Evolutionary conservation across 192 early-diverging fungal species (phyloP).

Genomic region (Haplosporangium gracile): DNA sequence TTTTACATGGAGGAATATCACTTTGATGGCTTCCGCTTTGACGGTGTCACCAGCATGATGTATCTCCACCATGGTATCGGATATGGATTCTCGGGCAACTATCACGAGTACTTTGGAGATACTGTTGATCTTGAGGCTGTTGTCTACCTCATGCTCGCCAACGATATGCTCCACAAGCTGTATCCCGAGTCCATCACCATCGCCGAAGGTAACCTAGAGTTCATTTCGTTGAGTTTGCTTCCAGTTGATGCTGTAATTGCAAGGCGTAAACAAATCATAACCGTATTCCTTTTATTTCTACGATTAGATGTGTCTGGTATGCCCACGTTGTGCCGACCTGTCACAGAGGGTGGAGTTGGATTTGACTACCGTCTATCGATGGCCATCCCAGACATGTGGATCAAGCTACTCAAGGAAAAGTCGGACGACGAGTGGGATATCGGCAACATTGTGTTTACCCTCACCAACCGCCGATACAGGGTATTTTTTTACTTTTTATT

Average conservation of each 20-base stretch:
- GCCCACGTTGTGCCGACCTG: constrained; percentile 93
- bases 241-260: not conserved
- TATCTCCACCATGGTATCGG: constrained; percentile 97
- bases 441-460: constrained; percentile 84
- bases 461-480: constrained; percentile 92
- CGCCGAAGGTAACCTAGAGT: constrained; percentile 79
- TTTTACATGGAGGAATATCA: constrained; percentile 93
- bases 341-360: constrained; percentile 91
- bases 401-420: constrained; percentile 95
- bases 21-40: constrained; percentile 99
- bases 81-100: constrained; percentile 92
- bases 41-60: constrained; percentile 97
- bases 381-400: constrained; percentile 99
- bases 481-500: constrained; percentile 43
- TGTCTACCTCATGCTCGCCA: constrained; percentile 88
- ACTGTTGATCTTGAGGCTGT: constrained; percentile 87
- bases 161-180: constrained; percentile 76
- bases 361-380: constrained; percentile 98
- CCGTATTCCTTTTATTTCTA: not conserved
- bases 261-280: not conserved
- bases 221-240: not conserved
- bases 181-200: constrained; percentile 89
- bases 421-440: constrained; percentile 95
- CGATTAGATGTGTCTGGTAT: constrained; percentile 96
- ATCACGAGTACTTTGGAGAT: constrained; percentile 94